A percentile compares a stretch with the other conserved stretches of the same genome.
phyloP scores from a whole-genome alignment of 1,139 yeast species.

The Pichia sp. region DNA sequence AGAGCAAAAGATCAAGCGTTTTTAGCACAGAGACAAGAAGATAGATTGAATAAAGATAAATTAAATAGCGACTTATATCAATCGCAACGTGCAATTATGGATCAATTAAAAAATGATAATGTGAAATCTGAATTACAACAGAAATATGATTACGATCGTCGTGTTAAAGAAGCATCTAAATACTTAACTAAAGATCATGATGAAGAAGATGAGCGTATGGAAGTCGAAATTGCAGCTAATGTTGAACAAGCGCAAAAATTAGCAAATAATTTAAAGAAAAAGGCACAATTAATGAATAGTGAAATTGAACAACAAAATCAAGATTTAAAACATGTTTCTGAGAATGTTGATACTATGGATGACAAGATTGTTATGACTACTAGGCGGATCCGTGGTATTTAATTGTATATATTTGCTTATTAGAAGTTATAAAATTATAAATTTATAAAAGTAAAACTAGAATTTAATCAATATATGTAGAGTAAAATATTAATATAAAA shows the following conservation, averaged over 20 bases:
- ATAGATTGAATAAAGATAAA: slow-evolving; percentile 25
- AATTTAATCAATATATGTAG: no score
- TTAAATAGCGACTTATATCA: slow-evolving; percentile 23
- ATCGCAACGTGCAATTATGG: slow-evolving; percentile 25
- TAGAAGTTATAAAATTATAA: no score
- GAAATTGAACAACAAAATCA: slow-evolving; percentile 49
- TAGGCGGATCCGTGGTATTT: slow-evolving; percentile 28
- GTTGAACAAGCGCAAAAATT: slow-evolving; percentile 46
- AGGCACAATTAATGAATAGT: slow-evolving; percentile 41
- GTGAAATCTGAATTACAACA: slow-evolving; percentile 32
- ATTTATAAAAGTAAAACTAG: no score
- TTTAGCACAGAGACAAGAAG: slow-evolving; percentile 46
- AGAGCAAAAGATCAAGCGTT: slow-evolving; percentile 71
- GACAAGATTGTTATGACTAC: slow-evolving; percentile 38
- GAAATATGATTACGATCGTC: slow-evolving; percentile 45
- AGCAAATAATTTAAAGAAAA: slow-evolving; percentile 38
- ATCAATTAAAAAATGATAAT: slow-evolving; percentile 17
- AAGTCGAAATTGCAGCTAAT: slow-evolving; percentile 48
- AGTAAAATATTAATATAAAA: no score
- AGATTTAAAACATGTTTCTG: slow-evolving; percentile 45
- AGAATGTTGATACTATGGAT: slow-evolving; percentile 51
- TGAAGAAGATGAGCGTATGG: slow-evolving; percentile 55
- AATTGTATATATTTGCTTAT: neutral
- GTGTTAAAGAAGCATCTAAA: slow-evolving; percentile 39
- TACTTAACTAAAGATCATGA: slow-evolving; percentile 33